Evolutionary conservation across 805 yeast species (phyloP).

Genomic region (Yarrowia keelungensis): DNA sequence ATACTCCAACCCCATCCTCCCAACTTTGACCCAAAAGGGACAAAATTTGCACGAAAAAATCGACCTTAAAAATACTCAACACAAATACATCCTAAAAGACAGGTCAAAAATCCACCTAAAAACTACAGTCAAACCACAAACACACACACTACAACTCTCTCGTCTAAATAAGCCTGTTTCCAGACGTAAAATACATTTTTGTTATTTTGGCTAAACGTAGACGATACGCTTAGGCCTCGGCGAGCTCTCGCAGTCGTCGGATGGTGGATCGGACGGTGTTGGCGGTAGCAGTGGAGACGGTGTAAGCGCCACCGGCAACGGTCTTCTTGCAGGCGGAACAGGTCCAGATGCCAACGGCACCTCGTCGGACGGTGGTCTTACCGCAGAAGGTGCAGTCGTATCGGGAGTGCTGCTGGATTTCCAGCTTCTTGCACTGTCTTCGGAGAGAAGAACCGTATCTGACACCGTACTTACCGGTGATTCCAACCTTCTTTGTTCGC

Average conservation of each 20-base stretch:
- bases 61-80: background rate
- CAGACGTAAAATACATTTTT: constrained; percentile 39
- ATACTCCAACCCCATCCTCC: no score
- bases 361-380: constrained; percentile 97
- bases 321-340: constrained; percentile 95
- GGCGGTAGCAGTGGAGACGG: constrained; percentile 97
- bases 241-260: constrained; percentile 99
- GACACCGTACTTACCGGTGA: constrained; percentile 99
- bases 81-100: background rate
- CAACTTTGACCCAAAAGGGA: no score
- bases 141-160: background rate
- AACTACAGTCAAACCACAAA: background rate
- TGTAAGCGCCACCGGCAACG: constrained; percentile 99
- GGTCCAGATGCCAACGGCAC: constrained; percentile 98
- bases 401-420: constrained; percentile 97
- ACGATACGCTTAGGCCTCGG: constrained; percentile 81
- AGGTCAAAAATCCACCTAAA: no score
- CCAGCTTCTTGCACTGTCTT: constrained; percentile 99
- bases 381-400: constrained; percentile 99
- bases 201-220: constrained; percentile 26
- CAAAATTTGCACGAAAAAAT: background rate
- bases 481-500: constrained; percentile 99
- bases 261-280: constrained; percentile 99
- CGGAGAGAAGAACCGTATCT: constrained; percentile 99
- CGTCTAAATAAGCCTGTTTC: constrained; percentile 22